phyloP scores from a whole-genome alignment of 116 monocot species.

The Iris pallida region DNA sequence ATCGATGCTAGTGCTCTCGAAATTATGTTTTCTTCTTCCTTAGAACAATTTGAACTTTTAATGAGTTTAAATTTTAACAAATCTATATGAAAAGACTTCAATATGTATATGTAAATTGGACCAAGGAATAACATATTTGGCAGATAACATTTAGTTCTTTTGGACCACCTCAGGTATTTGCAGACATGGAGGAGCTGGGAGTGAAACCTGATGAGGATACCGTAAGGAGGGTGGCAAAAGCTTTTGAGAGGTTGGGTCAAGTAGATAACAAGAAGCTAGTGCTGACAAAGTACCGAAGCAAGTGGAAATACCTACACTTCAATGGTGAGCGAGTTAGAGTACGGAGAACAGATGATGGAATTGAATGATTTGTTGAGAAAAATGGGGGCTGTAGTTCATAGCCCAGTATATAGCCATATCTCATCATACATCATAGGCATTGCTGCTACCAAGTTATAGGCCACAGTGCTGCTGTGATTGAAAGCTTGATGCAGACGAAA shows the following conservation, averaged over 20 bases:
- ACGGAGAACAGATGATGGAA: background rate
- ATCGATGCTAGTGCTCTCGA: no score
- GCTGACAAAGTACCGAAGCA: conserved; percentile 37
- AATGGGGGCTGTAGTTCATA: no score
- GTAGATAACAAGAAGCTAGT: conserved; percentile 48
- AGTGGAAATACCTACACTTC: conserved; percentile 28
- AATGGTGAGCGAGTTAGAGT: conserved; percentile 47
- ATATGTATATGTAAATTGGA: background rate
- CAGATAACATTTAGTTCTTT: background rate
- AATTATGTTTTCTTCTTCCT: no score
- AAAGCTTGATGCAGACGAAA: no score
- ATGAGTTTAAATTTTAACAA: background rate
- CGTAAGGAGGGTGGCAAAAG: conserved; percentile 58
- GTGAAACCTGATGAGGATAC: conserved; percentile 90
- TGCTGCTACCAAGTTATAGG: no score
- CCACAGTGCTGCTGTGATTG: no score
- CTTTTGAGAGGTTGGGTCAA: conserved; percentile 54
- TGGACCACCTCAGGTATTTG: conserved; percentile 58
- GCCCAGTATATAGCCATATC: no score
- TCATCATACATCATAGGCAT: no score
- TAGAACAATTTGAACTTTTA: no score
- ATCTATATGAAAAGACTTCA: background rate
- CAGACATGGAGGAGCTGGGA: conserved; percentile 93
- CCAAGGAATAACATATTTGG: no score
- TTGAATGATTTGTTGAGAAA: background rate